Evolutionary conservation across 441 rosid species (phyloP), one percentile per base, ranked within the genome.

Genomic region (Populus hybrid): DNA sequence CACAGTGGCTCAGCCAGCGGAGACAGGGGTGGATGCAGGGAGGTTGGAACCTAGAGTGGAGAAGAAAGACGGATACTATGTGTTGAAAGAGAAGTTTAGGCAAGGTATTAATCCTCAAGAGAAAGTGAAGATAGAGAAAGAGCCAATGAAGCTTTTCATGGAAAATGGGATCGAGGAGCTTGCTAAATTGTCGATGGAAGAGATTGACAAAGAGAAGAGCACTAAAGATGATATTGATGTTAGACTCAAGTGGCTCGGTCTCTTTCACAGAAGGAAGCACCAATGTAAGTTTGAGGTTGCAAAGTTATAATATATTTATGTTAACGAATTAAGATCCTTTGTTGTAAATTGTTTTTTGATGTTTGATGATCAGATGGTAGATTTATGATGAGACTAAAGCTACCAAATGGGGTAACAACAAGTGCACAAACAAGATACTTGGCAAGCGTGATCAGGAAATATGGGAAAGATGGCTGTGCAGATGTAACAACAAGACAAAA

Each of bases 241-340:
- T 75, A 84, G 99, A 74, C 99, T 95, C 75, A 95, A 95, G 78
- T 95, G 99, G 99, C 98, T 95, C 82, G 99, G 99, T 82, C 86
- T 95, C 77, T 95, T 95, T 73, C 99, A 93, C 79, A 87, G 99
- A 76, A 86, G 99, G 74, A 95, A 95, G 85, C 95, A 91, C 78
- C 96, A 90, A 0, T 92, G 99, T 95, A 84, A 85, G 96, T 83
- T 64, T n/a, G 12, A 9, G 20, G 0, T 10, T 14, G 20, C 38
- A 1, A 1, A 2, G 20, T 33, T 16, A 33, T 11, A 61, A 7
- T 7, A 18, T 67, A 40, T 42, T 33, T 33, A 33, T 6, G 36
- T 33, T 6, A 33, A 5, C 36, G 36, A 5, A 33, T 33, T 4
- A 33, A 56, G 38, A 56, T 38, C 23, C 8, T 33, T 45, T 4